phyloP scores from a whole-genome alignment of 805 yeast species.

The Cyberlindnera meyerae region DNA sequence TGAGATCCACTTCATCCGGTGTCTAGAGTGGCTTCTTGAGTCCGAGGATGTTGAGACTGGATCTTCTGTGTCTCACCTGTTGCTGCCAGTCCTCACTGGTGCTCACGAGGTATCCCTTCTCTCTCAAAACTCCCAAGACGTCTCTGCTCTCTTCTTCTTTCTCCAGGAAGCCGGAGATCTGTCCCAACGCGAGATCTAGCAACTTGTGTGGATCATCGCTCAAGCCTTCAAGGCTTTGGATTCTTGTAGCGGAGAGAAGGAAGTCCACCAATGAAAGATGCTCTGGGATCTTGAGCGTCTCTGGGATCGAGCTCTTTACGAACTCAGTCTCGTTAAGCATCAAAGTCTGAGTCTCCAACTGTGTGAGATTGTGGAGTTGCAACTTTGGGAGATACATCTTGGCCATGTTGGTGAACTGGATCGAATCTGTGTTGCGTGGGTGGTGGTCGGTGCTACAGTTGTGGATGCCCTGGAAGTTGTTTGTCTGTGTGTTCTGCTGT shows the following conservation, averaged over 20 bases:
- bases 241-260: conserved; percentile 4
- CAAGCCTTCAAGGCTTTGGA: conserved; percentile 7
- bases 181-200: conserved; percentile 5
- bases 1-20: conserved; percentile 3
- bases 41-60: neutral
- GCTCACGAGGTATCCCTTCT: conserved; percentile 8
- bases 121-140: conserved; percentile 9
- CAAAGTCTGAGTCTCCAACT: neutral
- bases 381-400: conserved; percentile 5
- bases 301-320: conserved; percentile 9
- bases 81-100: neutral
- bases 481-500: no score
- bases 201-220: conserved; percentile 10
- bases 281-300: conserved; percentile 11
- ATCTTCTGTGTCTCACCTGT: neutral
- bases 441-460: neutral
- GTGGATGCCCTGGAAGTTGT: no score
- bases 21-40: neutral
- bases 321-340: conserved; percentile 5
- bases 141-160: conserved; percentile 7
- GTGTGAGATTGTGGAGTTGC: neutral
- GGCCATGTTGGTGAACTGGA: conserved; percentile 9
- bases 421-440: neutral
- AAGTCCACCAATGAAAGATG: conserved; percentile 9
- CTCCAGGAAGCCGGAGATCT: conserved; percentile 9